A percentile compares a stretch with the other conserved stretches of the same genome.
These are phyloP conservation scores for Phytophthora cajani DNA, from an alignment of 352 stramenopile genomes.

Conservation along the genomic window DNA sequence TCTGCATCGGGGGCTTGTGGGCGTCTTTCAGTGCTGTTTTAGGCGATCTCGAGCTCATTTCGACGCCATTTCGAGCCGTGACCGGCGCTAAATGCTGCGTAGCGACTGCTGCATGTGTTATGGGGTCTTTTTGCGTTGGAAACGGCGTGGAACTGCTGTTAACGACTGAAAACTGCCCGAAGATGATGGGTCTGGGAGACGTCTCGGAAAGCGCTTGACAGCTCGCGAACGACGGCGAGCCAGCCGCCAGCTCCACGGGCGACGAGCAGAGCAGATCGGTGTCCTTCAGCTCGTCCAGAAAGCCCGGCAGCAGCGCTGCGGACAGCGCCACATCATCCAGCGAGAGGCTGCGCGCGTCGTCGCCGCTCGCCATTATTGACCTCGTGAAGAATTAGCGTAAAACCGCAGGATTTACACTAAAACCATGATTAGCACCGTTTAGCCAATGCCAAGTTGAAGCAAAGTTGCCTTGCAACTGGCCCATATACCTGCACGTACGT, in stretches of 20 bases:
- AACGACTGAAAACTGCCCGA: conserved; percentile 7
- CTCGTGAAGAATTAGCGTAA: conserved; percentile 5
- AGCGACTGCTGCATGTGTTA: neutral
- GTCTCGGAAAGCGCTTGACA: neutral
- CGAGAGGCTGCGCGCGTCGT: conserved; percentile 16
- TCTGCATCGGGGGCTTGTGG: conserved; percentile 44
- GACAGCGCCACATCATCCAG: conserved; percentile 15
- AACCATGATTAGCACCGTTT: neutral
- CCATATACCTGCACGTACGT: neutral
- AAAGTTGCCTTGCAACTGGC: neutral
- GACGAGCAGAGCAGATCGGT: conserved; percentile 22
- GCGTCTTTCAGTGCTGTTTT: neutral
- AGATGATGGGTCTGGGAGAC: conserved; percentile 11
- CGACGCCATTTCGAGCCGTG: neutral
- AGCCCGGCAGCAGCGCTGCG: conserved; percentile 27
- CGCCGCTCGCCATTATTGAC: neutral
- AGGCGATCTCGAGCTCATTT: conserved; percentile 9
- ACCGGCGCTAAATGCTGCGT: neutral
- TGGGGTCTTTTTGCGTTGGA: neutral
- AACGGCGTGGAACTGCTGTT: neutral
- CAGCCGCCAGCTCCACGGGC: neutral
- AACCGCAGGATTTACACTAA: conserved; percentile 8
- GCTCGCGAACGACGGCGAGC: neutral
- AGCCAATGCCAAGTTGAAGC: conserved; percentile 18
- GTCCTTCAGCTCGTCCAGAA: conserved; percentile 44